phyloP scores from a whole-genome alignment of 176 grass and related monocot species.

The Avena sativa region DNA sequence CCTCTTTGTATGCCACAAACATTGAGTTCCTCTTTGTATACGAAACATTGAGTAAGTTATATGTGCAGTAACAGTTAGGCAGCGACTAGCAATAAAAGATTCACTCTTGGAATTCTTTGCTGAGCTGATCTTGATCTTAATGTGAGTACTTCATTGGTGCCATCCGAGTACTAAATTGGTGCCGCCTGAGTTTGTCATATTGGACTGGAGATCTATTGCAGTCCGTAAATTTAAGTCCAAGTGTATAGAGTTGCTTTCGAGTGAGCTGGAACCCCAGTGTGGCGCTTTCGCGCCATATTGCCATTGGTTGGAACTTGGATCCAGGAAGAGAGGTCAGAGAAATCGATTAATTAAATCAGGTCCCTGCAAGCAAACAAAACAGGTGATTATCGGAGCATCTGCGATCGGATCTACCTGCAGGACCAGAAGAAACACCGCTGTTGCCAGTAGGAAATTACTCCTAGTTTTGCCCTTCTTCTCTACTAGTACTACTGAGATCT shows the following conservation, averaged over 20 bases:
- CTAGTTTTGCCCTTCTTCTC: background rate
- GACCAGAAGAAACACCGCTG: background rate
- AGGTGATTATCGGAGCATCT: slow-evolving; percentile 13
- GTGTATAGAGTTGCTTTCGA: slow-evolving; percentile 31
- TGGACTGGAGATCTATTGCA: slow-evolving; percentile 1
- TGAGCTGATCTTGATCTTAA: background rate
- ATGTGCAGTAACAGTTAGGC: background rate
- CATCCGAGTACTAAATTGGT: background rate
- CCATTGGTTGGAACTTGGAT: slow-evolving; percentile 39
- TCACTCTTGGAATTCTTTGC: background rate
- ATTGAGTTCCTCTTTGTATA: background rate
- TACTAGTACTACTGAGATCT: background rate
- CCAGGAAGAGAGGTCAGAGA: background rate
- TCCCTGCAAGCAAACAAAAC: background rate
- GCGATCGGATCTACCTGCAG: background rate
- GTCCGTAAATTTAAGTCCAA: background rate
- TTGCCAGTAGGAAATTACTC: background rate
- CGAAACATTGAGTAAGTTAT: no score
- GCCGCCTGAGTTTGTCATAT: background rate
- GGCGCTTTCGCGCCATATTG: slow-evolving; percentile 33
- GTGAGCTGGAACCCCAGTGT: slow-evolving; percentile 3
- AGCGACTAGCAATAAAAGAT: background rate
- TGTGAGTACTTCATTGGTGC: background rate
- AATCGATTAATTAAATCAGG: background rate
- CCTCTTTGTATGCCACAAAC: background rate